Evolutionary conservation across 768 basidiomycete genomes (phyloP).

Genomic region (Lactarius trivialis): DNA sequence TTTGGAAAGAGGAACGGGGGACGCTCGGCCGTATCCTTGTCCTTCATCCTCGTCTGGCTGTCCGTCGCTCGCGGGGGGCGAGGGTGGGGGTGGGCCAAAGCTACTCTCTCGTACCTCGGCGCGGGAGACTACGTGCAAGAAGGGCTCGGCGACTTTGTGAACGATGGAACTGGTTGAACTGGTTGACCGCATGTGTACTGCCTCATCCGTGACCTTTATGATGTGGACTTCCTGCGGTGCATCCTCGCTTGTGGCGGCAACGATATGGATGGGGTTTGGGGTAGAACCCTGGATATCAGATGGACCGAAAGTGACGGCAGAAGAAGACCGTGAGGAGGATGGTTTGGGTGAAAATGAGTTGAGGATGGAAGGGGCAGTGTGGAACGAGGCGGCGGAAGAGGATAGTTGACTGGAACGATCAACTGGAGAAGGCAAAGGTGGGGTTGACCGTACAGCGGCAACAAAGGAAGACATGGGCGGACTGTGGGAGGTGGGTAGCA

Average conservation of each 20-base stretch:
- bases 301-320: slow-evolving; percentile 12
- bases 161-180: slow-evolving; percentile 31
- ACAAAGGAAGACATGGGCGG: slow-evolving; percentile 7
- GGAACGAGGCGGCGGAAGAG: slow-evolving; percentile 15
- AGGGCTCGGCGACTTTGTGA: slow-evolving; percentile 32
- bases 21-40: not conserved
- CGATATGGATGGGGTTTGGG: slow-evolving; percentile 32
- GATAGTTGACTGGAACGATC: slow-evolving; percentile 15
- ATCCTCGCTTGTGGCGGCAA: slow-evolving; percentile 27
- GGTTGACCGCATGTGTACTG: slow-evolving; percentile 38
- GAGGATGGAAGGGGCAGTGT: slow-evolving; percentile 12
- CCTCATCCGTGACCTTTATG: slow-evolving; percentile 47
- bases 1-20: slow-evolving; percentile 6
- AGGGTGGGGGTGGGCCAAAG: slow-evolving; percentile 54
- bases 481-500: not conserved
- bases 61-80: slow-evolving; percentile 40
- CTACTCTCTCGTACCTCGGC: slow-evolving; percentile 23
- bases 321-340: slow-evolving; percentile 21
- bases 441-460: not conserved
- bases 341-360: slow-evolving; percentile 5
- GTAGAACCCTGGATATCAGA: slow-evolving; percentile 14
- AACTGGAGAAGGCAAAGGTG: slow-evolving; percentile 4
- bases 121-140: slow-evolving; percentile 30
- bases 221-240: slow-evolving; percentile 46
- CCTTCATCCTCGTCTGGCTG: slow-evolving; percentile 21